Evolutionary conservation across 352 stramenopile species (phyloP).

Genomic region (Phytophthora hybrid): DNA sequence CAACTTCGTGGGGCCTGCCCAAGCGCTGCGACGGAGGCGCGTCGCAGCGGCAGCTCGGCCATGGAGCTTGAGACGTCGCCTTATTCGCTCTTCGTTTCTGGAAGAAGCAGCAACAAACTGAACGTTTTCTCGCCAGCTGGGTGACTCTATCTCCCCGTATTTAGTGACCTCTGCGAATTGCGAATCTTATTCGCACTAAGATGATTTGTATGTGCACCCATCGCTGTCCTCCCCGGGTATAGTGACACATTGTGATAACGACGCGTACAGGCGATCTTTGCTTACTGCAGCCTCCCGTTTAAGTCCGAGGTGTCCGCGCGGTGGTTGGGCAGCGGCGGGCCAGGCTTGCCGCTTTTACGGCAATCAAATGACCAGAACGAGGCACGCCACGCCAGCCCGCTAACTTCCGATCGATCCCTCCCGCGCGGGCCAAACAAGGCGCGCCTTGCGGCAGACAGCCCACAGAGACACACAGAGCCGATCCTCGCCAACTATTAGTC

Average conservation of each 20-base stretch:
- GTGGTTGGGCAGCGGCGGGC: constrained; percentile 41
- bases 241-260: neutral
- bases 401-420: constrained; percentile 42
- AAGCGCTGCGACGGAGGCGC: neutral
- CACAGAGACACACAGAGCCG: constrained; percentile 35
- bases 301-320: constrained; percentile 39
- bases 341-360: constrained; percentile 34
- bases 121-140: constrained; percentile 39
- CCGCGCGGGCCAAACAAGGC: constrained; percentile 24
- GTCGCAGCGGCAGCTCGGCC: neutral
- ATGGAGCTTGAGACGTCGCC: neutral
- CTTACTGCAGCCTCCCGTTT: constrained; percentile 13
- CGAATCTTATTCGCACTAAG: constrained; percentile 44
- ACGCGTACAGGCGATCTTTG: constrained; percentile 13
- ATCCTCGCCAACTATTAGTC: constrained; percentile 54
- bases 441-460: constrained; percentile 37
- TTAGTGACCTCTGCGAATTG: constrained; percentile 17
- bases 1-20: neutral
- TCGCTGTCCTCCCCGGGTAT: neutral
- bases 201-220: constrained; percentile 4
- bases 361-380: constrained; percentile 50
- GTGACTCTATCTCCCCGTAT: constrained; percentile 7
- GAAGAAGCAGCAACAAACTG: constrained; percentile 31
- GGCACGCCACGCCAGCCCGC: constrained; percentile 37
- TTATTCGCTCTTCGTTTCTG: neutral